phyloP scores from a whole-genome alignment of 75 land plant genomes.

The Pinus tabuliformis region DNA sequence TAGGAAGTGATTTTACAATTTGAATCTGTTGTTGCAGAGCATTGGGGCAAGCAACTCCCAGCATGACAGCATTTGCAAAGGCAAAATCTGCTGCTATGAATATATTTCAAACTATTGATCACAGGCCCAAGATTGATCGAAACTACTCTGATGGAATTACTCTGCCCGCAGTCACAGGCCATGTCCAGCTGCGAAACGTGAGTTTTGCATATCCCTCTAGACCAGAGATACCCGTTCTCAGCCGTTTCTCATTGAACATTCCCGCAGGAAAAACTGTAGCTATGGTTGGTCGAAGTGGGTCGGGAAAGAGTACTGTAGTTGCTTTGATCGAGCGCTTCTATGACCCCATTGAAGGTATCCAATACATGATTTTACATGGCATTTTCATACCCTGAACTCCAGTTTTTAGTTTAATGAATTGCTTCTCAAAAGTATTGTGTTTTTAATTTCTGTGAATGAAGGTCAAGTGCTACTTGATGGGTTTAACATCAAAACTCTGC shows the following conservation, averaged over 20 bases:
- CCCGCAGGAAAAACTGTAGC: conserved; percentile 89
- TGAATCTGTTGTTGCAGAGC: conserved; percentile 38
- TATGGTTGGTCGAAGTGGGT: conserved; percentile 90
- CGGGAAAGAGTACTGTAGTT: conserved; percentile 92
- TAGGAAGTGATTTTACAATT: neutral
- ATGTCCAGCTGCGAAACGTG: conserved; percentile 71
- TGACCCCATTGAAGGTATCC: conserved; percentile 70
- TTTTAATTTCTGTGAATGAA: neutral
- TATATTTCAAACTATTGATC: conserved; percentile 68
- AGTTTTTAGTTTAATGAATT: too few relatives aligned
- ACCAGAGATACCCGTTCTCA: conserved; percentile 66
- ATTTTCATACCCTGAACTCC: neutral
- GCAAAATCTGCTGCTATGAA: conserved; percentile 82
- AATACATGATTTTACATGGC: neutral
- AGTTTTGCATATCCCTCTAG: conserved; percentile 82
- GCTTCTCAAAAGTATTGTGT: neutral
- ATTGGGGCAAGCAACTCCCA: conserved; percentile 81
- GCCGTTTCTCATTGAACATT: conserved; percentile 56
- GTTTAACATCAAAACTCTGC: conserved; percentile 63
- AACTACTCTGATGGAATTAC: conserved; percentile 52
- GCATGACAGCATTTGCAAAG: conserved; percentile 79
- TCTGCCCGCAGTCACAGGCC: conserved; percentile 62
- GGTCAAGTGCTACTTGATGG: conserved; percentile 63
- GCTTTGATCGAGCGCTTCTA: conserved; percentile 90
- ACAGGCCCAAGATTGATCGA: conserved; percentile 58